Conservation (phyloP, 1,284 basidiomycete species). For the Trametes pubescens region DNA sequence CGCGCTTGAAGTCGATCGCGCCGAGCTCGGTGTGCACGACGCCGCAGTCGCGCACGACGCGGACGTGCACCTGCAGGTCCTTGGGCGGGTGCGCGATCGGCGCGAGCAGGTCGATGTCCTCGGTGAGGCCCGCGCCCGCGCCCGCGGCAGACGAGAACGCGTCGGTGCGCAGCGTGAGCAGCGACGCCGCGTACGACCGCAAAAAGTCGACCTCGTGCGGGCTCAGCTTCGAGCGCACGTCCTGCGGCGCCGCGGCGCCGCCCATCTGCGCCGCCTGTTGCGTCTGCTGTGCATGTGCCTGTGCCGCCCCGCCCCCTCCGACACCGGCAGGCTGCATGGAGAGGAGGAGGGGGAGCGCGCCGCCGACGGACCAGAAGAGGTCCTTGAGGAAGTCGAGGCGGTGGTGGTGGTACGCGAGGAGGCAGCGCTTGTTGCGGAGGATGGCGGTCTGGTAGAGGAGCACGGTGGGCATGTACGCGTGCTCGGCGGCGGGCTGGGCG, state of each 20-base stretch:
- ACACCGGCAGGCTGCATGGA: slow-evolving; percentile 52
- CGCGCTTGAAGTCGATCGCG: slow-evolving; percentile 87
- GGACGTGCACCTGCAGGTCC: slow-evolving; percentile 81
- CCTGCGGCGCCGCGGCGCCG: slow-evolving; percentile 42
- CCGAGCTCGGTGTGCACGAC: slow-evolving; percentile 91
- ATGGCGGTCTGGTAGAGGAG: slow-evolving; percentile 90
- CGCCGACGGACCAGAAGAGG: slow-evolving; percentile 93
- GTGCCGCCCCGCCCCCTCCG: slow-evolving; percentile 4
- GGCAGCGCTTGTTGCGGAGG: slow-evolving; percentile 90
- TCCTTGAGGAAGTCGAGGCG: slow-evolving; percentile 84
- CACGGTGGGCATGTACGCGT: slow-evolving; percentile 67
- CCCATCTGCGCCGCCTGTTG: slow-evolving; percentile 13
- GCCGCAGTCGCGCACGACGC: slow-evolving; percentile 86
- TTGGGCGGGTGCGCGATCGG: slow-evolving; percentile 82
- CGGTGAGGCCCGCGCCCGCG: slow-evolving; percentile 30
- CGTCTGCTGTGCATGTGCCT: slow-evolving; percentile 3
- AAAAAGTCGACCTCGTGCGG: slow-evolving; percentile 94
- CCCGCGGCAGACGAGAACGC: slow-evolving; percentile 71
- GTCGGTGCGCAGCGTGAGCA: slow-evolving; percentile 81
- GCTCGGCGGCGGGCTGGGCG: slow-evolving; percentile 8
- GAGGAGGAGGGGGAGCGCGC: slow-evolving; percentile 88
- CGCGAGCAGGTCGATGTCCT: slow-evolving; percentile 85
- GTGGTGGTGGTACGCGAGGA: slow-evolving; percentile 91
- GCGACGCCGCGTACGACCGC: slow-evolving; percentile 80
- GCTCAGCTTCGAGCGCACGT: slow-evolving; percentile 81